Base-by-base conservation (phyloP, 208 protist genomes). In the Herpetomonas samuelpessoai region DNA sequence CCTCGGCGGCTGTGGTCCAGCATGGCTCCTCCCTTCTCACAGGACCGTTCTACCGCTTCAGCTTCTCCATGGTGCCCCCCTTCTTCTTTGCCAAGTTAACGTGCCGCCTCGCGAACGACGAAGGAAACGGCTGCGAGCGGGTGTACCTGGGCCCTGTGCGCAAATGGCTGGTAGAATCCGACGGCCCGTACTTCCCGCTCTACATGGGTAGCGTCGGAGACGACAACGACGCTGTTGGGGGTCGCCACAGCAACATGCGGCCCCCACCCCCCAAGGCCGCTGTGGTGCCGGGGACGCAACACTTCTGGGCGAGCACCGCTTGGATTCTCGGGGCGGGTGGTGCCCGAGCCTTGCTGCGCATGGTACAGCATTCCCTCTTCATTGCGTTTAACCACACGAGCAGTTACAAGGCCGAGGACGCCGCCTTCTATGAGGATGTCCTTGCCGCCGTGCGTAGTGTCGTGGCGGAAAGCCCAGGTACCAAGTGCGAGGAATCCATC, bases 21-120 rank as follows among this genome's bases (percentile, higher is more conserved):
- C 65, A 87, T 44, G 49, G 89, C 44, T 61, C 82, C 27, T 74
- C 70, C 24, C 79, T 88, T 28, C 74, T 95, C 9, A 79, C 76
- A 12, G 88, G 88, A 0, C 88, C 88, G 0, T 92, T 92, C 47
- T 92, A 91, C 68, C 76, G 86, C 26, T 91, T 95, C 49, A 88
- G 59, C 21, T 75, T 95, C 29, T 76, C 73, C 60, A 79, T 92
- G 50, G 70, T 88, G 19, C 88, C 88, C 26, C 72, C 71, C 26
- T 68, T 80, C 51, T 95, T 95, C 52, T 95, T 95, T 41, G 46
- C 84, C 16, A 79, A 81, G 58, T 60, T 95, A 21, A 41, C 86
- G 9, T 74, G 71, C 49, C 82, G 88, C 19, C 58, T 91, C 38
- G 65, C 44, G 21, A 80, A 52, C 66, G 18, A 19, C 35, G 14